Evolutionary conservation across 768 basidiomycete genomes (phyloP).

Genomic region (Clitopilus passeckerianus): DNA sequence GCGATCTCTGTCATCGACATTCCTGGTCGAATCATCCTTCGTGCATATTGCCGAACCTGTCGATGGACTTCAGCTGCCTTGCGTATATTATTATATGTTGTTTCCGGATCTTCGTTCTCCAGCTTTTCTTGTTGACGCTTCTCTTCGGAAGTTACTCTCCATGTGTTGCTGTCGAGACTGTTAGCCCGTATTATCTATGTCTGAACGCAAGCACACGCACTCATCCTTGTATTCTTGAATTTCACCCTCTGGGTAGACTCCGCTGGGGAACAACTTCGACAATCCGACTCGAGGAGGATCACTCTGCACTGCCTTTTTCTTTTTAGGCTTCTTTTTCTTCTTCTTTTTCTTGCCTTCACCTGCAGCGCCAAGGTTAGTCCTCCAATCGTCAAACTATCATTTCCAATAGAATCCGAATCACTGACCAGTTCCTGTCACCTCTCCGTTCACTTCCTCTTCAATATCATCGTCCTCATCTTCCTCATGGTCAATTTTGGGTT

Average conservation of each 20-base stretch:
- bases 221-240: constrained; percentile 88
- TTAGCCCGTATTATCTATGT: constrained; percentile 2
- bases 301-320: constrained; percentile 77
- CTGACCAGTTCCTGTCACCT: constrained; percentile 12
- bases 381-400: background rate
- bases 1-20: constrained; percentile 95
- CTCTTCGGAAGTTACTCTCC: constrained; percentile 89
- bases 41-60: constrained; percentile 80
- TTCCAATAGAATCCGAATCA: background rate
- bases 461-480: constrained; percentile 19
- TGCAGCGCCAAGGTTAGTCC: constrained; percentile 8
- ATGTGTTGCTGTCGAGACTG: constrained; percentile 59
- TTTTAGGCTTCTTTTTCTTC: constrained; percentile 92
- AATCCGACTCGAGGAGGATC: constrained; percentile 90
- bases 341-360: constrained; percentile 77
- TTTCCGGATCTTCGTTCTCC: constrained; percentile 73
- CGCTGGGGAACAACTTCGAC: constrained; percentile 82
- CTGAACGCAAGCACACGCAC: constrained; percentile 41
- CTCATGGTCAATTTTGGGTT: constrained; percentile 4
- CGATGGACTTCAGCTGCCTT: constrained; percentile 95
- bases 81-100: constrained; percentile 86
- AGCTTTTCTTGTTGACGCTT: constrained; percentile 78
- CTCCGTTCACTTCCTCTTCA: constrained; percentile 15
- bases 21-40: constrained; percentile 82
- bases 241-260: constrained; percentile 90